Percentiles rank a stretch among this genome's conserved stretches.
Evolutionary conservation across 129 eudicot genomes (phyloP).

Genomic region (Pittosporum tobira): DNA sequence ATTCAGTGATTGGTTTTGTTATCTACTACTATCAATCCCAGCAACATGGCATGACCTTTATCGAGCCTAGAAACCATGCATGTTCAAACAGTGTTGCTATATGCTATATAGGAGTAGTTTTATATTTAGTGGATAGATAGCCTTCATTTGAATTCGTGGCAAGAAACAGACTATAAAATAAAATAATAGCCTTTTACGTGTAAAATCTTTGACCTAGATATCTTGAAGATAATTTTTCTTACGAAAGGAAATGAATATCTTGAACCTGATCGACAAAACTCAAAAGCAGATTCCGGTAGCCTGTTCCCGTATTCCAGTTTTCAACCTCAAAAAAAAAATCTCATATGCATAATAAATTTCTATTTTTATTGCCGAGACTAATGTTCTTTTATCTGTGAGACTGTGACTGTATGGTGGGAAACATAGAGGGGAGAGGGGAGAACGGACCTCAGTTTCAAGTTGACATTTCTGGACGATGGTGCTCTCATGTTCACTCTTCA

Average conservation of each 20-base stretch:
- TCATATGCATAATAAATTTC: not conserved
- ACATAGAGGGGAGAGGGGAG: not conserved
- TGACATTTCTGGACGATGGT: slow-evolving; percentile 62
- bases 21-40: not conserved
- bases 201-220: too few species aligned
- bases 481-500: slow-evolving; percentile 53
- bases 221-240: too few species aligned
- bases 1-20: slow-evolving; percentile 13
- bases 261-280: too few species aligned
- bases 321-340: too few species aligned
- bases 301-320: too few species aligned
- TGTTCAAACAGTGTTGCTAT: slow-evolving; percentile 6
- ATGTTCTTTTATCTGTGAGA: too few species aligned
- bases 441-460: slow-evolving; percentile 62
- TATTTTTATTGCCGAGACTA: too few species aligned
- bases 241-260: not conserved
- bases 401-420: too few species aligned
- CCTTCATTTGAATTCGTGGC: not conserved
- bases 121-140: not conserved
- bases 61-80: slow-evolving; percentile 44
- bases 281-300: not conserved
- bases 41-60: slow-evolving; percentile 26
- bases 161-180: too few species aligned
- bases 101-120: not conserved
- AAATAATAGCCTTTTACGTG: too few species aligned